Conservation (phyloP, 2,329 filamentous ascomycete genomes). For the Apiospora sp. region DNA sequence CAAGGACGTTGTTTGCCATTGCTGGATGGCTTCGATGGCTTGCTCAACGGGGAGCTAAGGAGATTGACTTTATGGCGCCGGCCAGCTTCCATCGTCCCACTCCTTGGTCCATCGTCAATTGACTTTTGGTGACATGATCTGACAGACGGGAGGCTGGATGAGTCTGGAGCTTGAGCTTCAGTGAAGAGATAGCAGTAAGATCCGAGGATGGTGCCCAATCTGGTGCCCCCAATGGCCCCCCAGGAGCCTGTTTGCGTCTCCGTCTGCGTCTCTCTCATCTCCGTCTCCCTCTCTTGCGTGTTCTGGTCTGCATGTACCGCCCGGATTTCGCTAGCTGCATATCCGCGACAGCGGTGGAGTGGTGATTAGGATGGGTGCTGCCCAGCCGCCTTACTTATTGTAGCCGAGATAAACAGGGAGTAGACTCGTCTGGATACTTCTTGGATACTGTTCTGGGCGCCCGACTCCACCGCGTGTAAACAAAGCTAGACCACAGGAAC, state of each 20-base stretch:
- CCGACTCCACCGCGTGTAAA: constrained; percentile 28
- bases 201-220: background rate
- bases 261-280: background rate
- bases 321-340: constrained; percentile 23
- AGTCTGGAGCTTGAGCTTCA: background rate
- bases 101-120: background rate
- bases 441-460: constrained; percentile 15
- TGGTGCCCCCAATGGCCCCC: background rate
- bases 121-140: constrained; percentile 15
- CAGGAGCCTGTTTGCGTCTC: constrained; percentile 10
- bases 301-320: background rate
- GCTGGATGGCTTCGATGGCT: constrained; percentile 2
- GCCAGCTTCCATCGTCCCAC: background rate
- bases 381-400: constrained; percentile 22
- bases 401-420: constrained; percentile 28
- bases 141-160: constrained; percentile 20
- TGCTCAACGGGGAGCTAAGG: background rate
- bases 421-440: constrained; percentile 21
- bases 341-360: constrained; percentile 23
- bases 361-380: background rate
- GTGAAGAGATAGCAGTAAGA: background rate
- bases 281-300: background rate
- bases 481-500: constrained; percentile 29
- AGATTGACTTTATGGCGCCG: constrained; percentile 6
- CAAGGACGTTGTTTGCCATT: constrained; percentile 8